Conservation (phyloP, 805 yeast species). For the Ogataea allantospora region DNA sequence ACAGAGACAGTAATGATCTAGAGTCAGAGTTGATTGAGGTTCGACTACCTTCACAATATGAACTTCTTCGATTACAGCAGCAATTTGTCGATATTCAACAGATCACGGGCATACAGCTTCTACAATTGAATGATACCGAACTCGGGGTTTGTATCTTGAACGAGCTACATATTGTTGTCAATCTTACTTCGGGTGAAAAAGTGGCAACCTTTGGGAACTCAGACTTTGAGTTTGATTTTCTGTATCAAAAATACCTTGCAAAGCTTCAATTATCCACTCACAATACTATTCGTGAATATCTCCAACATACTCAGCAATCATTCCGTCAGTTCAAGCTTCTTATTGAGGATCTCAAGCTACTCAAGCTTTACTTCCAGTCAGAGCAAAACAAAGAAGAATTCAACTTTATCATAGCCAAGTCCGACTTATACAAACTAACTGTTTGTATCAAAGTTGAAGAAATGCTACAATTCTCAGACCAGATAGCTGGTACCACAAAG, state of each 20-base stretch:
- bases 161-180: constrained; percentile 9
- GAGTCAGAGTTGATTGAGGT: constrained; percentile 6
- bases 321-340: constrained; percentile 10
- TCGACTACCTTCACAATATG: constrained; percentile 21
- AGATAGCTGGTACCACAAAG: constrained; percentile 8
- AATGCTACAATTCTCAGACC: constrained; percentile 8
- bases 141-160: constrained; percentile 7
- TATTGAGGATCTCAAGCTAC: constrained; percentile 12
- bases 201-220: background rate
- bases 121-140: constrained; percentile 4
- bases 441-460: constrained; percentile 8
- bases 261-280: background rate
- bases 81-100: constrained; percentile 16
- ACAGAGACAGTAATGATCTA: constrained; percentile 6
- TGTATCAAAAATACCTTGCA: constrained; percentile 2
- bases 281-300: constrained; percentile 10
- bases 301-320: constrained; percentile 1
- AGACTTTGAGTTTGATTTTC: constrained; percentile 4
- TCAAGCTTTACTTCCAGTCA: constrained; percentile 15
- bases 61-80: constrained; percentile 10
- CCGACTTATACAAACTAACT: constrained; percentile 13
- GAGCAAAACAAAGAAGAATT: constrained; percentile 2
- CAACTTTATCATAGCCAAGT: constrained; percentile 8
- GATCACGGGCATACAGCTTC: constrained; percentile 11
- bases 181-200: constrained; percentile 7